Conservation (phyloP, 2,329 filamentous ascomycete species). For the Grosmannia clavigera region DNA sequence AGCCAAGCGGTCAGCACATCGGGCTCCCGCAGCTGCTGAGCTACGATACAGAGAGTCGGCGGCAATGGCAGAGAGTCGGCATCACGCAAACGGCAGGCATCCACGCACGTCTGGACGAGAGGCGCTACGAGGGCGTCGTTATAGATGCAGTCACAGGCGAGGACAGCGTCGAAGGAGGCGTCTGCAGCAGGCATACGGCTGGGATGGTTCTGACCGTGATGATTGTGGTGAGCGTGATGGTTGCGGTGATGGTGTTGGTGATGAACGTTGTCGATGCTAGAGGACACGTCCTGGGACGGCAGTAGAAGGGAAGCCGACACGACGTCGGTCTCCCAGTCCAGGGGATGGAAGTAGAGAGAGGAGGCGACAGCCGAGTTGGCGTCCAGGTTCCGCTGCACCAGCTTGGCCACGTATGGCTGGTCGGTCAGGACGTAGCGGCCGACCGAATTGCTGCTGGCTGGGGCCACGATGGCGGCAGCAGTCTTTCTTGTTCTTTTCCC, state of each 20-base stretch:
- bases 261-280: background rate
- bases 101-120: constrained; percentile 68
- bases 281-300: background rate
- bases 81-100: constrained; percentile 52
- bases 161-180: constrained; percentile 51
- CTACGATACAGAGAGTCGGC: constrained; percentile 66
- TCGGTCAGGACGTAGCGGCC: constrained; percentile 68
- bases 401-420: constrained; percentile 68
- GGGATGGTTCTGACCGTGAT: background rate
- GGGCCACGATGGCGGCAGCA: background rate
- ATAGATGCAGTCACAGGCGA: constrained; percentile 92
- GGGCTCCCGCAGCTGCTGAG: constrained; percentile 76
- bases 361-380: constrained; percentile 33
- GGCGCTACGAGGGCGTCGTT: constrained; percentile 77
- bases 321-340: constrained; percentile 74
- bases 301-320: constrained; percentile 29
- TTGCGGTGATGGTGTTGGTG: background rate
- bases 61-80: background rate
- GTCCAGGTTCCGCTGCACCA: constrained; percentile 64
- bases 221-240: background rate
- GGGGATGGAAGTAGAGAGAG: constrained; percentile 39
- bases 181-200: background rate
- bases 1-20: constrained; percentile 82
- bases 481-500: background rate
- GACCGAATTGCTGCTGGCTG: constrained; percentile 23